Base-by-base conservation (phyloP, 257 asterid genomes). In the Fraxinus anomala region DNA sequence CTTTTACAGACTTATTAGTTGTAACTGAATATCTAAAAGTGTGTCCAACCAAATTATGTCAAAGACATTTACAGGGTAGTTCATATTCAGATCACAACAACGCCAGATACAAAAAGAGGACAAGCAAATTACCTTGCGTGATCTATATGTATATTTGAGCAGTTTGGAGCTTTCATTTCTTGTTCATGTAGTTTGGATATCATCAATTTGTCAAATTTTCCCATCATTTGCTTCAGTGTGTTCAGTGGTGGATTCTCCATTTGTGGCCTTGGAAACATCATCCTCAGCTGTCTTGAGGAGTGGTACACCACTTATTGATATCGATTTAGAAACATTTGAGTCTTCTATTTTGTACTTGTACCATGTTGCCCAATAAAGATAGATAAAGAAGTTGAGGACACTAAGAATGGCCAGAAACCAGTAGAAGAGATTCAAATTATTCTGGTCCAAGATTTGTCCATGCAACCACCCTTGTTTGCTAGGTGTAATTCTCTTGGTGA, bases 281-380 rank as follows among this genome's bases (percentile, higher is more conserved):
- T 8, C 54, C 19, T 47, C 54, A n/a, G 44, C 75, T 26, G 78
- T 73, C 79, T 78, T 72, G 67, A 84, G 80, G 33, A 81, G 81
- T 66, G 85, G 83, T 66, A 84, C 79, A 13, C 83, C 69, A 59
- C 83, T 81, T 6, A 78, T 70, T 30, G 87, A 78, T 6, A 75
- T 73, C 6, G 87, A 78, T 19, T 68, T 68, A n/a, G 34, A 24
- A 9, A 39, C 51, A 5, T 31, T 51, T 0, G 3, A 7, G 66
- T 16, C 81, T 24, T 75, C 86, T 5, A 72, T 42, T 82, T 89
- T 89, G 68, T 89, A 89, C 85, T 86, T 88, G 67, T 91, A 89
- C 97, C 97, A 89, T 54, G 76, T 82, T 7, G 97, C 88, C 93
- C 94, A 89, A 40, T 28, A 89, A 3, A 91, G 75, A 44, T 91